Evolutionary conservation across 768 basidiomycete genomes (phyloP), one percentile per base, ranked within the genome.

Genomic region (Lactarius sanguifluus): DNA sequence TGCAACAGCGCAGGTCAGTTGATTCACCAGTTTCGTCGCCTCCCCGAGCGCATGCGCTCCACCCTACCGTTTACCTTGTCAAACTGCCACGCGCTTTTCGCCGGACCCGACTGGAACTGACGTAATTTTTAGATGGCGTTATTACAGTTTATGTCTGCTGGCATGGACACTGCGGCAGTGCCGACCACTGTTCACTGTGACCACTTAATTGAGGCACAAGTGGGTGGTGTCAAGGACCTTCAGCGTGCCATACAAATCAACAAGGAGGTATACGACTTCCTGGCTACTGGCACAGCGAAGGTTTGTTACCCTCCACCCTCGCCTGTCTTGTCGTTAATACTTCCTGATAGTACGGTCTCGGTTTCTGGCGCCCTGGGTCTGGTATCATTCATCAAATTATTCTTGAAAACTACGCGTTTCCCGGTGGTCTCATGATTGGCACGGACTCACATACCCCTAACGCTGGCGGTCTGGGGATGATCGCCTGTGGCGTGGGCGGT

Each of bases 341-440:
- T 20, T 54, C 12, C 50, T 57, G 20, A 10, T 61, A 94, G 90
- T 99, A 98, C 78, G 96, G 96, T 77, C 94, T 98, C 72, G 96
- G 96, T 69, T 99, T 99, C 85, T 99, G 96, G 96, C 94, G 90
- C 81, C 96, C 96, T 57, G 96, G 97, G 72, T 96, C 94, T 73
- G 96, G 96, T 81, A 99, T 99, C 78, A 98, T 99, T 71, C 94
- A 96, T 79, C 95, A 98, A 81, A 98, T 98, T 75, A 94, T 99
- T 76, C 85, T 98, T 74, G 96, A 99, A 79, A 98, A 98, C 84
- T 98, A 99, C 77, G 97, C 96, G 4, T 96, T 98, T 87, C 96
- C 96, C 62, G 96, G 96, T 81, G 93, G 96, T 74, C 85, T 99
- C 66, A 98, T 99, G 96, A 98, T 99, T 73, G 97, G 97, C 77